Base-by-base conservation (phyloP, 768 basidiomycete genomes). In the Boletus vinaceobasis region DNA sequence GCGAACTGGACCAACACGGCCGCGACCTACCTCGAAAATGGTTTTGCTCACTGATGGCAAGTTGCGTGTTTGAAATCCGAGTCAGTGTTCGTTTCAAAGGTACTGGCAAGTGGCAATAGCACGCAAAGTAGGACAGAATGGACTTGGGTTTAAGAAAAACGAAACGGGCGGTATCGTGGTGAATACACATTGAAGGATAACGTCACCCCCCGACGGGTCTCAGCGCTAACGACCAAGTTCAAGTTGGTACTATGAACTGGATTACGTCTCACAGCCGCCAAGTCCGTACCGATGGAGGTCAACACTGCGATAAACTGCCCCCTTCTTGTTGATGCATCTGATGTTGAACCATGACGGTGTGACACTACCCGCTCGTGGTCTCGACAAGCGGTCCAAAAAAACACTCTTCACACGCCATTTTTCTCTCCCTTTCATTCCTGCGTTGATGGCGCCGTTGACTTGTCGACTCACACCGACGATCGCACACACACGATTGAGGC, bases 31-130 rank as follows among this genome's bases (percentile, higher is more conserved):
- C 47, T 43, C 29, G 19, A 37, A 39, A 37, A 27, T 27, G 27
- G 26, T 6, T 31, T 3, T 32, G 17, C n/a, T 38, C 19, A 32
- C 33, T 36, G 50, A 37, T 47, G 31, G 38, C 5, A 36, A 52
- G 21, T 29, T 10, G 23, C 29, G 1, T 27, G 62, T 65, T 63
- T 60, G 53, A 60, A 65, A 63, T 65, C 44, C 40, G 17, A 29
- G 38, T 27, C 36, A 45, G 53, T 15, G 14, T 43, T 29, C 38
- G 39, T 29, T n/a, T n/a, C n/a, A n/a, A n/a, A n/a, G 32, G 32
- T 33, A 33, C 10, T 33, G 14, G 35, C 14, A 35, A 35, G 14
- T 35, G 13, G 35, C 14, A 36, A 14, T 4, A 15, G 35, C 35
- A 23, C 23, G 23, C 13, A 15, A 36, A 36, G 6, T 36, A 50